Evolutionary conservation across 2,329 filamentous ascomycete species (phyloP), one percentile per base, ranked within the genome.

Genomic region (Tympanopsis confertula): DNA sequence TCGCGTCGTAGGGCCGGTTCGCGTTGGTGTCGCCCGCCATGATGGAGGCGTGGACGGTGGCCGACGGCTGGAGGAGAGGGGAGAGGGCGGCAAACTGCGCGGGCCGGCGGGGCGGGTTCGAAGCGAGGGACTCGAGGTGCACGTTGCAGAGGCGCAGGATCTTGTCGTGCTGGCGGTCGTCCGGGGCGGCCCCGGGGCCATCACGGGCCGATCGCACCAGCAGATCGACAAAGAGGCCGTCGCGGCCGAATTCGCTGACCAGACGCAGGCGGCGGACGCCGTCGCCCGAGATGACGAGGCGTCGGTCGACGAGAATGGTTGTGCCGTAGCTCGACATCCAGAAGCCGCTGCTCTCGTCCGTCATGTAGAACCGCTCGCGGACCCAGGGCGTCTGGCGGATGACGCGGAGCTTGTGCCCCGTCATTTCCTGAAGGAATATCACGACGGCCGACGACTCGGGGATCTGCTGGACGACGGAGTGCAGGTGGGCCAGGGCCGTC

Each of bases 71-170:
- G 5, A 28, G 20, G n/a, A 17, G 13, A 13, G 17, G 20, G 36
- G 36, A 20, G 7, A 38, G 36, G 15, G 12, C 30, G 10, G 30
- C 15, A 15, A 33, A 33, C 36, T 38, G 36, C 5, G 13, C 20
- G n/a, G 36, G 36, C 5, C 36, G 36, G 5, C 5, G 4, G 10
- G 20, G 36, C 4, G 36, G 36, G 5, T 5, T 12, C 4, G 13
- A 29, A 19, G 5, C 20, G 14, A 38, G 36, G 20, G 20, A 17
- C 35, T 38, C 36, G 20, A 38, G 36, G 14, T 38, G 36, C 14
- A 19, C 20, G 15, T 22, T 7, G 36, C 36, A 38, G 5, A 38
- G 36, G 14, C 36, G 36, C 12, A 38, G 24, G 7, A 26, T n/a
- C 22, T 26, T 26, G 22, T n/a, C n/a, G n/a, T 26, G 22, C 22